Evolutionary conservation across 129 eudicot genomes (phyloP).

Genomic region (Mikania micrantha): DNA sequence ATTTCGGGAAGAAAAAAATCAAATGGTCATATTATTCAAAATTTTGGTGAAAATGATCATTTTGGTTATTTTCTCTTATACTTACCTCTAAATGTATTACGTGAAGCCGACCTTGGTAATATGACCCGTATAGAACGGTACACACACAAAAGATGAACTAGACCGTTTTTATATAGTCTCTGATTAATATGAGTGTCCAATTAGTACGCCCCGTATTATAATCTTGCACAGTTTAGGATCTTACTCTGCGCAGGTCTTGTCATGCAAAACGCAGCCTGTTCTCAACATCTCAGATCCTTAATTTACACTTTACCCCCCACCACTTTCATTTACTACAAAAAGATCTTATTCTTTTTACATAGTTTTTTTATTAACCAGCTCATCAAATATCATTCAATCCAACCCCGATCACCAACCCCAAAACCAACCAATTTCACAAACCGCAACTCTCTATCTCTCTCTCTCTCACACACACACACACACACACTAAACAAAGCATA

Average conservation of each 20-base stretch:
- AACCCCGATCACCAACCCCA: slow-evolving; percentile 25
- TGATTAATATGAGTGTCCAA: no score
- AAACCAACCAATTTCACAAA: slow-evolving; percentile 26
- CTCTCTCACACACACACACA: slow-evolving; percentile 17
- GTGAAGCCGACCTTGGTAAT: no score
- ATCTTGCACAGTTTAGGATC: slow-evolving; percentile 26
- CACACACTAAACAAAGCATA: slow-evolving; percentile 16
- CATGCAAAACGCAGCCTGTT: slow-evolving; percentile 34
- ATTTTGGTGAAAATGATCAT: no score
- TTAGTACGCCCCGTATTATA: no score
- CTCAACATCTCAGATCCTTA: slow-evolving; percentile 16
- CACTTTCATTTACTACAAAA: slow-evolving; percentile 11
- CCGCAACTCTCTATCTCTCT: slow-evolving; percentile 8
- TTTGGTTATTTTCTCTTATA: no score
- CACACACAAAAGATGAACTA: no score
- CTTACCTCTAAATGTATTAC: no score
- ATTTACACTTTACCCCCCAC: slow-evolving; percentile 8
- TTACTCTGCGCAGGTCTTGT: slow-evolving; percentile 20
- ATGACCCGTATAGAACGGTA: no score
- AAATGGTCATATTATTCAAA: no score
- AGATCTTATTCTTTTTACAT: not conserved
- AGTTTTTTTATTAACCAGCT: slow-evolving; percentile 24
- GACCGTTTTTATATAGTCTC: no score
- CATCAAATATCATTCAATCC: slow-evolving; percentile 29
- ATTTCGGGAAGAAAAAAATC: no score